These are phyloP conservation scores for Cetradonia linearis DNA, from an alignment of 495 filamentous ascomycete species.

Conservation along the genomic window DNA sequence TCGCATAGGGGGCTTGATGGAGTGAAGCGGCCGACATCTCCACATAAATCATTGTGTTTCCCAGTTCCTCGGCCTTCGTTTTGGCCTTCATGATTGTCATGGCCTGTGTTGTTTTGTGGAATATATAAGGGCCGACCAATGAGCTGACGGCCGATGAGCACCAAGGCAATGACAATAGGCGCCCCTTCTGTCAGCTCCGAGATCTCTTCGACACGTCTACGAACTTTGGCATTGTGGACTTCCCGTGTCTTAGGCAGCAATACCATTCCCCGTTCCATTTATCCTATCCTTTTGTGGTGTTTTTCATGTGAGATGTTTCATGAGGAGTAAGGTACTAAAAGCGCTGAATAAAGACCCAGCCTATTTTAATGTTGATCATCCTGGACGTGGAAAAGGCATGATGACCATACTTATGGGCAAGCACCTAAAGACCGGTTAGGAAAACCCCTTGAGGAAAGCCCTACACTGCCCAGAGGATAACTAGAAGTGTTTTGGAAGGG, in stretches of 20 bases:
- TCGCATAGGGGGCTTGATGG: slow-evolving; percentile 83
- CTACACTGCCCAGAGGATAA: slow-evolving; percentile 48
- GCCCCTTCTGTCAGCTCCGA: slow-evolving; percentile 87
- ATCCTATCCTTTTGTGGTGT: slow-evolving; percentile 91
- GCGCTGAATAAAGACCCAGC: slow-evolving; percentile 76
- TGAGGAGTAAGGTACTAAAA: slow-evolving; percentile 81
- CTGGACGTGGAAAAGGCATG: slow-evolving; percentile 75
- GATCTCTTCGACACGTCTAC: slow-evolving; percentile 63
- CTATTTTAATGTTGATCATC: slow-evolving; percentile 68
- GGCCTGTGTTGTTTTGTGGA: slow-evolving; percentile 76
- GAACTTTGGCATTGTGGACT: slow-evolving; percentile 57
- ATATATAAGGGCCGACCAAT: slow-evolving; percentile 83
- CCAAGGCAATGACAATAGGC: slow-evolving; percentile 64
- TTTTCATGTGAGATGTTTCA: slow-evolving; percentile 91
- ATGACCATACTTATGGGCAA: slow-evolving; percentile 64
- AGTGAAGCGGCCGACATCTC: slow-evolving; percentile 89
- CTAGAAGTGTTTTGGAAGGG: slow-evolving; percentile 39
- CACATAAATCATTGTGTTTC: slow-evolving; percentile 71
- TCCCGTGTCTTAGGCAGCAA: slow-evolving; percentile 81
- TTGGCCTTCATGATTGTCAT: slow-evolving; percentile 82
- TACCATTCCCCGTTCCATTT: slow-evolving; percentile 95
- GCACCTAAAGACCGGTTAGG: slow-evolving; percentile 57
- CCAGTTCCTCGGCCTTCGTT: slow-evolving; percentile 79
- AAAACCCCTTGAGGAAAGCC: slow-evolving; percentile 56
- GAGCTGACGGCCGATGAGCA: slow-evolving; percentile 71